phyloP scores from a whole-genome alignment of 345 rosid species.

The Barbarea vulgaris region DNA sequence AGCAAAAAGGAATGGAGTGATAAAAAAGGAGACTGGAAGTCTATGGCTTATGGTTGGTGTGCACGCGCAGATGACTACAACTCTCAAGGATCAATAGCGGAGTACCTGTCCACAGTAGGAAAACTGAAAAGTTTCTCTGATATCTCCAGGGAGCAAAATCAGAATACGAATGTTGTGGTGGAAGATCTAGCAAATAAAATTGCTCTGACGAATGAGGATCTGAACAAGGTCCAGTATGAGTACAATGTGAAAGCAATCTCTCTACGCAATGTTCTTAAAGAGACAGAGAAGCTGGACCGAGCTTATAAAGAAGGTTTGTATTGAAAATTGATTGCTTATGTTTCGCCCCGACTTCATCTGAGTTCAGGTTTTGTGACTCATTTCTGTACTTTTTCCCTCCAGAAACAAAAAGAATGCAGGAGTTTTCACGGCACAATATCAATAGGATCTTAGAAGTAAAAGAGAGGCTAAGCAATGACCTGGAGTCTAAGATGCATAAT shows the following conservation, averaged over 20 bases:
- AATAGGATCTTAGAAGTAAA: conserved; percentile 64
- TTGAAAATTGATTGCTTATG: conserved; percentile 12
- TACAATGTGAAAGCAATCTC: conserved; percentile 61
- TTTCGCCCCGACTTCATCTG: background rate
- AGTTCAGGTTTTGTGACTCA: conserved; percentile 3
- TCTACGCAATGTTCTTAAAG: conserved; percentile 59
- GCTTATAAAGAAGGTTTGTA: conserved; percentile 68
- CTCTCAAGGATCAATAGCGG: conserved; percentile 60
- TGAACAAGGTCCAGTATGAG: conserved; percentile 49
- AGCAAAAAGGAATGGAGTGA: conserved; percentile 62
- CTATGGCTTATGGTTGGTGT: conserved; percentile 66
- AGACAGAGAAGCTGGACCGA: conserved; percentile 66
- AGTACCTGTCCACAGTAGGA: conserved; percentile 61
- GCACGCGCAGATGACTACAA: conserved; percentile 74
- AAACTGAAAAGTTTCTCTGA: conserved; percentile 58
- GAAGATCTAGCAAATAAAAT: conserved; percentile 57
- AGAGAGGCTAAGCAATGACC: conserved; percentile 56
- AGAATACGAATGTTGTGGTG: conserved; percentile 46
- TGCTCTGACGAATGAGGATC: conserved; percentile 62
- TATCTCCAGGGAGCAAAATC: conserved; percentile 48
- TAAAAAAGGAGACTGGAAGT: conserved; percentile 41
- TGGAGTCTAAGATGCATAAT: conserved; percentile 62
- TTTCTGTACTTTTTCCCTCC: conserved; percentile 32
- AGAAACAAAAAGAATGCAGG: conserved; percentile 83
- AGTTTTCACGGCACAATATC: conserved; percentile 58